Base-by-base conservation (phyloP, 2,329 filamentous ascomycete species). In the Paecilomyces dactylethromorphus region DNA sequence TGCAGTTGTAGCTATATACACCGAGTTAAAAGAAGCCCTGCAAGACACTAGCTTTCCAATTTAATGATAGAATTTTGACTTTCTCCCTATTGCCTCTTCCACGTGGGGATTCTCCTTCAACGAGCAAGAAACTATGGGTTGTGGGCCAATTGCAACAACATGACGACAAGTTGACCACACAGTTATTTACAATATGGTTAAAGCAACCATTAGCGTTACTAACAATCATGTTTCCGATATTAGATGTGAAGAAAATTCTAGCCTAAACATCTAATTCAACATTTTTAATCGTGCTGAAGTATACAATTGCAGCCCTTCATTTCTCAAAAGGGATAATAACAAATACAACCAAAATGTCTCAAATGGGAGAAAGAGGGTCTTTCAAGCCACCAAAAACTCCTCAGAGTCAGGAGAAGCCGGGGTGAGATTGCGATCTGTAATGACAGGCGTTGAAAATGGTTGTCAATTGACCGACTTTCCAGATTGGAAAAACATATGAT, bases 401-500 rank as follows among this genome's bases (percentile, higher is more conserved):
- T 33, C 68, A 70, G 52, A 63, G 63, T 49, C 69, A 71, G 53
- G 4, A 56, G 6, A 71, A 69, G 24, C 69, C 69, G 12, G 68
- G 68, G 69, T 71, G 56, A 54, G 62, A 24, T 6, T n/a, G 12
- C 18, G 11, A 15, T 13, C 11, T n/a, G 18, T 45, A 22, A 45
- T 58, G 39, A n/a, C 0, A 51, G 11, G 2, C 15, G 5, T 24
- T 15, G 7, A 52, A 21, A 8, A n/a, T 3, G 12, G 26, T 4
- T 29, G 26, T 52, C 6, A 29, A 21, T 33, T 45, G 11, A 22
- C 13, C 3, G n/a, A 21, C 22, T 33, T 45, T 4, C 29, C 26
- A 62, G 63, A 21, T 58, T 65, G 26, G 64, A 68, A 53, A 66
- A 61, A 39, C 49, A 66, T 13, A 67, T 74, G 70, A 55, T 57